Evolutionary conservation across 495 filamentous ascomycete species (phyloP), one percentile per base, ranked within the genome.

Genomic region (Letharia columbiana): DNA sequence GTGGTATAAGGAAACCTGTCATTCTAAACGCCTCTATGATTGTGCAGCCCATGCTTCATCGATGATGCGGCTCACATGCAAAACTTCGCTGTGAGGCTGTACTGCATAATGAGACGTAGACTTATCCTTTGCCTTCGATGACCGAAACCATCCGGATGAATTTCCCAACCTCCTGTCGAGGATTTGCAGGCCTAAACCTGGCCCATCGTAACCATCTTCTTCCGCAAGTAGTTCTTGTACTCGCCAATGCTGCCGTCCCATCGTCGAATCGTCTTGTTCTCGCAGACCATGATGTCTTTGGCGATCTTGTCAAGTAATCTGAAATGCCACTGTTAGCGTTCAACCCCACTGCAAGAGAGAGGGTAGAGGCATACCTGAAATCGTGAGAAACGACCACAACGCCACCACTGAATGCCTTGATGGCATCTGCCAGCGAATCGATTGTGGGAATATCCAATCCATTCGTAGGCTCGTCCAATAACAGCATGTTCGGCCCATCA

Each of bases 361-460:
- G 23, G 44, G 17, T 33, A 2, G 4, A 56, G 62, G 50, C 84
- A 73, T 83, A 92, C 90, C 94, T 88, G 83, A 98, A 98, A 77
- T 98, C 94, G 87, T 98, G 94, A 70, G 89, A 92, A 59, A 98
- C 94, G 66, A 98, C 94, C 50, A 98, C 92, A 54, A 98, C 95
- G 86, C 94, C 94, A 74, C 94, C 94, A 71, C 83, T 90, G 79
- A 88, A 99, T 49, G 92, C 87, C 73, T 96, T 96, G 81, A 98
- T 98, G 67, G 94, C 94, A 75, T 99, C 93, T 4, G 94, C 94
- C 79, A 98, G 80, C 78, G 88, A 91, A 80, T 98, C 94, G 71
- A 99, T 99, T 50, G 95, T 98, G 13, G 94, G 94, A 69, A 99
- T 99, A 86, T 99, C 94, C 65, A 99, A 82, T 84, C 94, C 94